Conservation (phyloP, 352 stramenopile species). For the Phytophthora hybrid region DNA sequence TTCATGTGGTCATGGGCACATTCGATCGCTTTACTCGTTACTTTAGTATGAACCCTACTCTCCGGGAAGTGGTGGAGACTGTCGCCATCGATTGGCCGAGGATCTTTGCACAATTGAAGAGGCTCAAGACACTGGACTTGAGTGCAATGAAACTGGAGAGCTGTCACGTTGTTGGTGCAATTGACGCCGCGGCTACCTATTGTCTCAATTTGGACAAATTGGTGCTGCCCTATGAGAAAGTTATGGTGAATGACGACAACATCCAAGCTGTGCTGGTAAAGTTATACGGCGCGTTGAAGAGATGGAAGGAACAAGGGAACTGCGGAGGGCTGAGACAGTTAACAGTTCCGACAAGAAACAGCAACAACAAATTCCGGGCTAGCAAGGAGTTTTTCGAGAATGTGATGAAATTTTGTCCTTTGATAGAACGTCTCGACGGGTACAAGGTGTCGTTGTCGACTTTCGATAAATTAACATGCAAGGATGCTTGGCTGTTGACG, state of each 20-base stretch:
- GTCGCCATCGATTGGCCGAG: conserved; percentile 22
- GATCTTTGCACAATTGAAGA: conserved; percentile 19
- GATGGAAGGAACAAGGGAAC: conserved; percentile 23
- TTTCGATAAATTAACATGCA: conserved; percentile 26
- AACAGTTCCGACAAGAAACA: conserved; percentile 20
- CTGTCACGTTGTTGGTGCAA: conserved; percentile 16
- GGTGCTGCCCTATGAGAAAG: conserved; percentile 22
- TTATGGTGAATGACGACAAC: neutral
- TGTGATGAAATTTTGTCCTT: conserved; percentile 32
- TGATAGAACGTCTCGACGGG: conserved; percentile 39
- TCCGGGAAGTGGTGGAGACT: conserved; percentile 22
- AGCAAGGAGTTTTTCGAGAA: conserved; percentile 40
- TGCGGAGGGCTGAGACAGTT: conserved; percentile 37
- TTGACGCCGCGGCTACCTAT: conserved; percentile 25
- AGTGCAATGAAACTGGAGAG: conserved; percentile 26
- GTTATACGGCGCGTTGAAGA: conserved; percentile 35
- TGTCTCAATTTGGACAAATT: conserved; percentile 33
- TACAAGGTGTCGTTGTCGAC: conserved; percentile 36
- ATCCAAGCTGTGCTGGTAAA: conserved; percentile 20
- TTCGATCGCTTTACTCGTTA: conserved; percentile 15
- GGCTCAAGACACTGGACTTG: conserved; percentile 33
- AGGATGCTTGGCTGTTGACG: conserved; percentile 28
- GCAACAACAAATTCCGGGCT: conserved; percentile 1
- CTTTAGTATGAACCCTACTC: conserved; percentile 5
- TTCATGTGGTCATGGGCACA: conserved; percentile 35